These are phyloP conservation scores for Protomyces pachydermus DNA, from an alignment of 1,139 yeast species.

Conservation along the genomic window DNA sequence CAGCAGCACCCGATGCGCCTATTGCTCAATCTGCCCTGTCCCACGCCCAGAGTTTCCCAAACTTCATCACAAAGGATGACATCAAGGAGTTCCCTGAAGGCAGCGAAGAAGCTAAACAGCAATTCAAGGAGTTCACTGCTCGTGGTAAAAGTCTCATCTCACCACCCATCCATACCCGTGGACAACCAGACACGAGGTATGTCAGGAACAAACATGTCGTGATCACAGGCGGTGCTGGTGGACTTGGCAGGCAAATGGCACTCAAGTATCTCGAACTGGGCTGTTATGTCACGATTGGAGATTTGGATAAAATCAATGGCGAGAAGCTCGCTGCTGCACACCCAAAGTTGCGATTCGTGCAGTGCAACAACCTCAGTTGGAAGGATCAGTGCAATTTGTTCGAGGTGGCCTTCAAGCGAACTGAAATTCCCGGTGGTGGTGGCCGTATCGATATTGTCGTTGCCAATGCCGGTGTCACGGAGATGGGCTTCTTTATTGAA, in stretches of 20 bases:
- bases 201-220: slow-evolving; percentile 10
- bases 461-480: slow-evolving; percentile 27
- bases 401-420: slow-evolving; percentile 13
- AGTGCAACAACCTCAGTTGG: slow-evolving; percentile 22
- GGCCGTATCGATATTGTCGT: slow-evolving; percentile 18
- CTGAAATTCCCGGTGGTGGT: background rate
- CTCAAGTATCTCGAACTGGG: slow-evolving; percentile 10
- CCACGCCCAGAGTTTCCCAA: background rate
- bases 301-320: slow-evolving; percentile 10
- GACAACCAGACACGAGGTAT: background rate
- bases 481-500: slow-evolving; percentile 18
- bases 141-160: background rate
- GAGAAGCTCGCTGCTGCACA: slow-evolving; percentile 8
- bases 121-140: background rate
- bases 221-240: slow-evolving; percentile 27
- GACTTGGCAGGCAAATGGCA: slow-evolving; percentile 21
- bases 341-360: slow-evolving; percentile 3
- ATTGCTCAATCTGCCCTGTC: background rate
- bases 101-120: background rate
- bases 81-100: background rate
- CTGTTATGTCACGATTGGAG: slow-evolving; percentile 22
- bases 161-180: background rate
- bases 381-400: slow-evolving; percentile 11
- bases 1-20: background rate
- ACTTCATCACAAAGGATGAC: background rate